Base-by-base conservation (phyloP, 192 early-diverging fungal species). In the Entomortierella lignicola region DNA sequence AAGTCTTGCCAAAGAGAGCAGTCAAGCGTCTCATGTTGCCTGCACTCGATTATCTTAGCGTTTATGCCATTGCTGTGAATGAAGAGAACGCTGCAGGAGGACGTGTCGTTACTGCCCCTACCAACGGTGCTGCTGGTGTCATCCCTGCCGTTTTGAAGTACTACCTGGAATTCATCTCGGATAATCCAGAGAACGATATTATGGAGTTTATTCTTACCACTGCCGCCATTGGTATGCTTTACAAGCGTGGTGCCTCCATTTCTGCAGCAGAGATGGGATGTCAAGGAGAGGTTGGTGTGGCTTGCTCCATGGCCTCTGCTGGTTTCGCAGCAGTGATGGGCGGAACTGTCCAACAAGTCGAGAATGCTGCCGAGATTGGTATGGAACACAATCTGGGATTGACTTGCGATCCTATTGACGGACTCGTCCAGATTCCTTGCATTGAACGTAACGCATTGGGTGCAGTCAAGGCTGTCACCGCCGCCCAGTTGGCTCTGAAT, bases 241-340 rank as follows among this genome's bases (percentile, higher is more conserved):
- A 93, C 87, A 98, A 98, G 84, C 89, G 94, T 47, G 95, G 97
- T 7, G 97, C 97, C 0, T 92, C 90, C 41, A 98, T 98, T 51
- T 95, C 94, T 34, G 93, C 96, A 0, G 97, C 97, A 8, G 97
- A 97, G 80, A 94, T 99, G 90, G 97, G 97, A 50, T 99, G 97
- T 81, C 95, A 97, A 77, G 97, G 97, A 51, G 97, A 99, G 83
- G 96, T 99, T 4, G 97, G 97, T 60, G 97, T 99, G 18, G 95
- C 97, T 13, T 99, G 97, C 80, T 93, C 92, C 32, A 98, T 98
- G 97, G 94, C 94, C 12, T 96, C 97, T 17, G 97, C 92, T 0
- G 97, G 91, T 1, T 97, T 97, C 65, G 90, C 95, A 7, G 95
- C 95, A n/a, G 95, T 98, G 6, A 96, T 98, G 95, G 96, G 96